phyloP scores from a whole-genome alignment of 2,329 filamentous ascomycete genomes.

The Aspergillus sojae region DNA sequence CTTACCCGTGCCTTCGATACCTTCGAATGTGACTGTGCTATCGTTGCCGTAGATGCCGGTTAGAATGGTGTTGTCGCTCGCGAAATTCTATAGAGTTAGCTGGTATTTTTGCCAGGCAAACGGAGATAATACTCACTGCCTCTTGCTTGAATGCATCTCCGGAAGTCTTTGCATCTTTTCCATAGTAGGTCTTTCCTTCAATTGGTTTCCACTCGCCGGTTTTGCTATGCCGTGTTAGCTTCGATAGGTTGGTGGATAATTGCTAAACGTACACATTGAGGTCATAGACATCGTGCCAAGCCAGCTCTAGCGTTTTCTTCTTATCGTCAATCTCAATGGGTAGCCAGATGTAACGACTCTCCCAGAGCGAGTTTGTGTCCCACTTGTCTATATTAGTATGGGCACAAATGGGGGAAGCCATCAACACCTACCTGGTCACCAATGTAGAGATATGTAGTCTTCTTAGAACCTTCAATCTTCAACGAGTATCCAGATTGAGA shows the following conservation, averaged over 20 bases:
- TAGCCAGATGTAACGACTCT: conserved; percentile 61
- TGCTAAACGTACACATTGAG: conserved; percentile 46
- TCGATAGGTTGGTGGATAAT: accelerated
- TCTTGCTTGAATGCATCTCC: conserved; percentile 59
- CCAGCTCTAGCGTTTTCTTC: conserved; percentile 53
- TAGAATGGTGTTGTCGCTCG: conserved; percentile 49
- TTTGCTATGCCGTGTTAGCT: conserved; percentile 26
- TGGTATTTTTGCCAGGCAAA: no score
- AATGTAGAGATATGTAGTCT: conserved; percentile 56
- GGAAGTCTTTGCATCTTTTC: conserved; percentile 47
- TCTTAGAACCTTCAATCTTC: conserved; percentile 51
- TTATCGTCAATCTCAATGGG: conserved; percentile 56
- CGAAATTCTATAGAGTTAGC: conserved; percentile 45
- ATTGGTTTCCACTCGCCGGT: conserved; percentile 53
- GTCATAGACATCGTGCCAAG: conserved; percentile 61
- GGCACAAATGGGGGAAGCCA: no score
- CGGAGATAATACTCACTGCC: conserved; percentile 34
- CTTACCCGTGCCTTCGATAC: conserved; percentile 53
- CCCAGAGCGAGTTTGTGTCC: conserved; percentile 60
- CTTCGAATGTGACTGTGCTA: conserved; percentile 56
- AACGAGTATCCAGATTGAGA: conserved; percentile 57
- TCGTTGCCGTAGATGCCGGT: conserved; percentile 60
- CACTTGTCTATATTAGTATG: conserved; percentile 39
- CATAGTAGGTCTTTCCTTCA: conserved; percentile 52
- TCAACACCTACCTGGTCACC: conserved; percentile 39